A percentile compares a stretch with the other conserved stretches of the same genome.
Conservation (phyloP, 352 stramenopile species). For the Globisporangium iwayamae region DNA sequence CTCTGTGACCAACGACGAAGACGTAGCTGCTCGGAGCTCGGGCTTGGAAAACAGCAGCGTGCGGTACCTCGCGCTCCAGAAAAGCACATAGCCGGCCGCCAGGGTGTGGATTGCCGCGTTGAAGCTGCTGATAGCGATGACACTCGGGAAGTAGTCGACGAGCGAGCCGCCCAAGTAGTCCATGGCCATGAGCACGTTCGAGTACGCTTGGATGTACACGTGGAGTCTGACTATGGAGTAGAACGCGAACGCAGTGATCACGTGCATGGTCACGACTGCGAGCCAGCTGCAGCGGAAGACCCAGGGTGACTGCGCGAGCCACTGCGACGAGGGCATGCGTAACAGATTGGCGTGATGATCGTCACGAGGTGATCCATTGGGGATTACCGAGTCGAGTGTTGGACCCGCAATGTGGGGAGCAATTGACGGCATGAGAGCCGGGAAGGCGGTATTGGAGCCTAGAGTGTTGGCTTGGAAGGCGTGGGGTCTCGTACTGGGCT, state of each 20-base stretch:
- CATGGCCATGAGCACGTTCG: slow-evolving; percentile 2
- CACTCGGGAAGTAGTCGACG: slow-evolving; percentile 3
- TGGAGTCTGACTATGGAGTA: not conserved
- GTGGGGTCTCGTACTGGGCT: too few relatives aligned
- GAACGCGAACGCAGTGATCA: slow-evolving; percentile 3
- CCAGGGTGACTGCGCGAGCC: not conserved
- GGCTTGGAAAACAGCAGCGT: slow-evolving; percentile 1
- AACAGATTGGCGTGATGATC: not conserved
- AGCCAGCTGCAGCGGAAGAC: slow-evolving; percentile 6
- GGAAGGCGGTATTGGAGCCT: too few relatives aligned
- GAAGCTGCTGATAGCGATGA: not conserved
- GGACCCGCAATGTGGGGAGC: not conserved
- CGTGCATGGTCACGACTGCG: slow-evolving; percentile 7
- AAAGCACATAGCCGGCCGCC: slow-evolving; percentile 1
- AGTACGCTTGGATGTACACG: slow-evolving; percentile 5
- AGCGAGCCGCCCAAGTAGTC: slow-evolving; percentile 6
- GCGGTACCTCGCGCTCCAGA: slow-evolving; percentile 7
- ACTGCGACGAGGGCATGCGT: not conserved
- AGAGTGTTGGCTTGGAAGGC: too few relatives aligned
- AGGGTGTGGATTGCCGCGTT: slow-evolving; percentile 2
- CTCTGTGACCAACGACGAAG: not conserved
- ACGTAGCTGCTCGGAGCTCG: not conserved
- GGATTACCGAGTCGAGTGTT: not conserved
- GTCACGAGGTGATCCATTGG: not conserved
- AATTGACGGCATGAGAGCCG: not conserved